These are phyloP conservation scores for Cryphonectria carpinicola DNA, from an alignment of 2,329 filamentous ascomycete species.

Conservation along the genomic window DNA sequence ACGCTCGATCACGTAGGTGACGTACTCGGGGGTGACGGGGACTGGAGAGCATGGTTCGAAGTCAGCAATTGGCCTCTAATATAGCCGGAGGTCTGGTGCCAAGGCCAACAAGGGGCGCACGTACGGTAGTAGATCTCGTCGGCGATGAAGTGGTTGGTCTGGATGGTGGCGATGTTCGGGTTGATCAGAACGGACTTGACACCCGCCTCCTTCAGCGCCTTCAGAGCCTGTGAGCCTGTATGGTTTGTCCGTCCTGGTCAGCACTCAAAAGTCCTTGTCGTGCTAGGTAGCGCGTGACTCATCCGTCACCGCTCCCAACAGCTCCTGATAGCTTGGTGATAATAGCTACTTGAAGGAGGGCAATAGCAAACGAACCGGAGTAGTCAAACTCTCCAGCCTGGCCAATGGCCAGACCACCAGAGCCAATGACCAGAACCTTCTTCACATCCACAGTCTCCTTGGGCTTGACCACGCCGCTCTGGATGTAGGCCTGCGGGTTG, in stretches of 20 bases:
- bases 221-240: slow-evolving; percentile 90
- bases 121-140: slow-evolving; percentile 91
- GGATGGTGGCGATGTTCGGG: slow-evolving; percentile 97
- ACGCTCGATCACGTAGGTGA: slow-evolving; percentile 94
- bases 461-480: slow-evolving; percentile 84
- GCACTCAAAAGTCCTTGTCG: slow-evolving; percentile 20
- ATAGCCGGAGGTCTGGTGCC: background rate
- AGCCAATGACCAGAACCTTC: slow-evolving; percentile 96
- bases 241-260: slow-evolving; percentile 26
- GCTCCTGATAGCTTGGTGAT: slow-evolving; percentile 1
- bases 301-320: slow-evolving; percentile 26
- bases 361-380: slow-evolving; percentile 69
- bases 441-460: slow-evolving; percentile 84
- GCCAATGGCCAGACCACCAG: slow-evolving; percentile 92
- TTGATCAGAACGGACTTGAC: slow-evolving; percentile 93
- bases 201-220: slow-evolving; percentile 94
- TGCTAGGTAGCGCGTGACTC: slow-evolving; percentile 35
- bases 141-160: slow-evolving; percentile 93
- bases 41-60: slow-evolving; percentile 42
- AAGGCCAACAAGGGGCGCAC: slow-evolving; percentile 5
- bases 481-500: slow-evolving; percentile 83
- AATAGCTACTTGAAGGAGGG: background rate
- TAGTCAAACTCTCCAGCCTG: slow-evolving; percentile 99
- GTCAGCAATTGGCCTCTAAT: slow-evolving; percentile 16
- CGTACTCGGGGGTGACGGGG: slow-evolving; percentile 96